Conservation (phyloP, 768 basidiomycete genomes). For the Boletus barrowsii region DNA sequence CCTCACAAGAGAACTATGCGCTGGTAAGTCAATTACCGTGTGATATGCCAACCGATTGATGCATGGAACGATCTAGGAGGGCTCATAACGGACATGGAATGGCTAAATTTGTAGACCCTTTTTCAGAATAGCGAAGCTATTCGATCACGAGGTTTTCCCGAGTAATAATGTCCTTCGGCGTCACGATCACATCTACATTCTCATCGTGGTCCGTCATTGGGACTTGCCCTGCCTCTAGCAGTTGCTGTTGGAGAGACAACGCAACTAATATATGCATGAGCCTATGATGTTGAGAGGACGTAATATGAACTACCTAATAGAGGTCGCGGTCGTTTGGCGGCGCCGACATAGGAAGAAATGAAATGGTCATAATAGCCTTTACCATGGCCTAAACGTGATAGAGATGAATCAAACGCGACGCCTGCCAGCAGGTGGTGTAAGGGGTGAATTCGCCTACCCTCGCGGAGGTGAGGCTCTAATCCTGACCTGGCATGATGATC, state of each 20-base stretch:
- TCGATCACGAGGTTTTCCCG: constrained; percentile 16
- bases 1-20: constrained; percentile 22
- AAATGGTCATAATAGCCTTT: constrained; percentile 84
- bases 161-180: constrained; percentile 39
- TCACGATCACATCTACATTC: constrained; percentile 60
- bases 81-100: constrained; percentile 26
- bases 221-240: constrained; percentile 49
- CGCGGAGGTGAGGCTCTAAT: constrained; percentile 5
- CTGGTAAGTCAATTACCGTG: constrained; percentile 27
- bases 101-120: constrained; percentile 8
- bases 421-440: constrained; percentile 38
- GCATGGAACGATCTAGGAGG: constrained; percentile 11
- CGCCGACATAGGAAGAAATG: constrained; percentile 49
- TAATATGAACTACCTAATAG: constrained; percentile 49
- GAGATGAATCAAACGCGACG: constrained; percentile 67
- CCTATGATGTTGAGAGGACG: constrained; percentile 6
- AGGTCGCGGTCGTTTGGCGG: constrained; percentile 44
- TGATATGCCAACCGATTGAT: constrained; percentile 6
- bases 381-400: constrained; percentile 75
- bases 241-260: constrained; percentile 60
- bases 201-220: constrained; percentile 59
- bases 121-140: constrained; percentile 14
- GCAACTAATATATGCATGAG: constrained; percentile 47
- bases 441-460: constrained; percentile 7
- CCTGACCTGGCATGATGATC: constrained; percentile 64